These are phyloP conservation scores for Hygrophorus pudorinus DNA, from an alignment of 768 basidiomycete species.

Conservation along the genomic window DNA sequence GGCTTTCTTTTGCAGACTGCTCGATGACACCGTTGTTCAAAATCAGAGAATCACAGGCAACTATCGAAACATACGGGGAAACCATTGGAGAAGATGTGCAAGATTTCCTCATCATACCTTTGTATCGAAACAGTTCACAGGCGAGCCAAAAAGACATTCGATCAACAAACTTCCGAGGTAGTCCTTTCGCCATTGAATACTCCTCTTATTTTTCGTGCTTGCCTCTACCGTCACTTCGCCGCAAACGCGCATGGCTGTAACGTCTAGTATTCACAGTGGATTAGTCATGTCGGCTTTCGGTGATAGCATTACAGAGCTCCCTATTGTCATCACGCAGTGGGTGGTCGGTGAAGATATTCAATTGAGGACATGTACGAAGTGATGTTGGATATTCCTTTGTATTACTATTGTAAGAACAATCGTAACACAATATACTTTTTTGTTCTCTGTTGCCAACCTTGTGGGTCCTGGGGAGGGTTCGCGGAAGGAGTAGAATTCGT, in stretches of 20 bases:
- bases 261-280: conserved; percentile 42
- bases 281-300: conserved; percentile 51
- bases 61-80: conserved; percentile 70
- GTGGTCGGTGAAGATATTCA: conserved; percentile 49
- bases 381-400: too few relatives aligned
- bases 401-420: neutral
- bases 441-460: neutral
- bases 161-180: conserved; percentile 50
- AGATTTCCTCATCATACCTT: conserved; percentile 73
- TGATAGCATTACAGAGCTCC: conserved; percentile 47
- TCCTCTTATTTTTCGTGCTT: conserved; percentile 39
- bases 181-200: conserved; percentile 59
- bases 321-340: conserved; percentile 51
- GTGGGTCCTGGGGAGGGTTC: too few relatives aligned
- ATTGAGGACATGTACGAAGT: conserved; percentile 2
- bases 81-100: conserved; percentile 73
- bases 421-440: conserved; percentile 2
- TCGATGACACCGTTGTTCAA: conserved; percentile 48
- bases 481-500: too few relatives aligned
- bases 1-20: conserved; percentile 30
- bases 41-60: conserved; percentile 63
- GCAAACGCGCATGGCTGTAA: conserved; percentile 48
- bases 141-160: conserved; percentile 58
- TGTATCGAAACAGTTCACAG: conserved; percentile 79
- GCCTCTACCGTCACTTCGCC: conserved; percentile 42